These are phyloP conservation scores for Solanum hybrid DNA, from an alignment of 305 asterid genomes.

Conservation along the genomic window DNA sequence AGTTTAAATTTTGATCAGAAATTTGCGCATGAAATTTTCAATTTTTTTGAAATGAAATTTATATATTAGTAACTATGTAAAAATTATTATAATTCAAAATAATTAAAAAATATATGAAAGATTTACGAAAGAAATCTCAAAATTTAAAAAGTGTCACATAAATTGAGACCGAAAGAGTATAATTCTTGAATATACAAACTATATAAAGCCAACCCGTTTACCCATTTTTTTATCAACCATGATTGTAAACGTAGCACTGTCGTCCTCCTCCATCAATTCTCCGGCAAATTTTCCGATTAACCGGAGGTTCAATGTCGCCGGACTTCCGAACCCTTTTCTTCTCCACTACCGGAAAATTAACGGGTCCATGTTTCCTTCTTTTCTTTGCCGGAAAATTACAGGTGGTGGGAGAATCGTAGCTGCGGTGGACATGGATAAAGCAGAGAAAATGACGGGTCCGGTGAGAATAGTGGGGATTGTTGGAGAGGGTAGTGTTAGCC, in stretches of 20 bases:
- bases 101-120: too few relatives aligned
- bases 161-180: too few relatives aligned
- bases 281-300: not conserved
- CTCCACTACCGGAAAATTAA: not conserved
- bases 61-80: too few relatives aligned
- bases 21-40: too few relatives aligned
- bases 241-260: not conserved
- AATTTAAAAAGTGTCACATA: too few relatives aligned
- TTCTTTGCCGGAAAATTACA: not conserved
- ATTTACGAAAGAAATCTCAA: too few relatives aligned
- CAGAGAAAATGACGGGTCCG: conserved; percentile 18
- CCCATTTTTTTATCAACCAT: not conserved
- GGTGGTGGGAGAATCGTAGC: not conserved
- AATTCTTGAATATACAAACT: not conserved
- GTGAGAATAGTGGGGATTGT: conserved; percentile 71
- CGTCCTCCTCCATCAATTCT: not conserved
- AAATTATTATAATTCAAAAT: too few relatives aligned
- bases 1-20: accelerated
- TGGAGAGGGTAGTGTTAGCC: conserved; percentile 78
- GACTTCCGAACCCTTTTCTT: not conserved
- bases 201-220: not conserved
- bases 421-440: conserved; percentile 11
- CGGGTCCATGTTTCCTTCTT: not conserved
- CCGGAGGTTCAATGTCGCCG: not conserved
- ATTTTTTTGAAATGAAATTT: too few relatives aligned